These are phyloP conservation scores for Coemansia erecta DNA, from an alignment of 192 early-diverging fungal genomes.

Conservation along the genomic window DNA sequence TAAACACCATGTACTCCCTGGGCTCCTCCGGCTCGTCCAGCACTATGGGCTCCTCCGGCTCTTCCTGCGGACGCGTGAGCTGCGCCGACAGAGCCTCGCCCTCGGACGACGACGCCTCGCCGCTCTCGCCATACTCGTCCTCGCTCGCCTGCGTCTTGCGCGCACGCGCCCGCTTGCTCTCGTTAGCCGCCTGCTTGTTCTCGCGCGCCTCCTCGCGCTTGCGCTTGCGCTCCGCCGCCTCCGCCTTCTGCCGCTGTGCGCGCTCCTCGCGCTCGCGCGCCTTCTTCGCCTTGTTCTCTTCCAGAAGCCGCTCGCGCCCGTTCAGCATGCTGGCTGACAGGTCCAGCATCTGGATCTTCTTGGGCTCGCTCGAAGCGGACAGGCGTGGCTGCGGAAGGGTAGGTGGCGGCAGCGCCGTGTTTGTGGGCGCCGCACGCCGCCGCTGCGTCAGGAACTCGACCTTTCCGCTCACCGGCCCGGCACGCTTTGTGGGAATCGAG, in stretches of 20 bases:
- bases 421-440: slow-evolving; percentile 12
- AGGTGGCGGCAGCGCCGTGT: slow-evolving; percentile 20
- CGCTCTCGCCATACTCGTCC: slow-evolving; percentile 2
- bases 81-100: slow-evolving; percentile 9
- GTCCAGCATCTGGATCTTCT: slow-evolving; percentile 26
- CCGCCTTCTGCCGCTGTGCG: slow-evolving; percentile 24
- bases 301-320: slow-evolving; percentile 28
- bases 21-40: too few species aligned
- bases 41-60: too few species aligned
- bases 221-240: slow-evolving; percentile 29
- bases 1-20: slow-evolving; percentile 30
- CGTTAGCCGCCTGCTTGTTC: slow-evolving; percentile 12
- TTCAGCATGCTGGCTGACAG: slow-evolving; percentile 15
- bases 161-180: slow-evolving; percentile 1
- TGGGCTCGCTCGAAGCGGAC: slow-evolving; percentile 6
- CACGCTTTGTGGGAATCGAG: too few species aligned
- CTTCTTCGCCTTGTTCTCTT: slow-evolving; percentile 15
- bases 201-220: slow-evolving; percentile 24
- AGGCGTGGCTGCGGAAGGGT: slow-evolving; percentile 2
- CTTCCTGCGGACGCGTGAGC: too few species aligned
- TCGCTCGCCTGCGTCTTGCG: background rate
- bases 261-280: slow-evolving; percentile 31
- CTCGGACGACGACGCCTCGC: slow-evolving; percentile 14
- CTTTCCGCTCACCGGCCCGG: slow-evolving; percentile 10
- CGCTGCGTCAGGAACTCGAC: slow-evolving; percentile 25